Base-by-base conservation (phyloP, 2,329 filamentous ascomycete species). In the Incumbomyces lentus region DNA sequence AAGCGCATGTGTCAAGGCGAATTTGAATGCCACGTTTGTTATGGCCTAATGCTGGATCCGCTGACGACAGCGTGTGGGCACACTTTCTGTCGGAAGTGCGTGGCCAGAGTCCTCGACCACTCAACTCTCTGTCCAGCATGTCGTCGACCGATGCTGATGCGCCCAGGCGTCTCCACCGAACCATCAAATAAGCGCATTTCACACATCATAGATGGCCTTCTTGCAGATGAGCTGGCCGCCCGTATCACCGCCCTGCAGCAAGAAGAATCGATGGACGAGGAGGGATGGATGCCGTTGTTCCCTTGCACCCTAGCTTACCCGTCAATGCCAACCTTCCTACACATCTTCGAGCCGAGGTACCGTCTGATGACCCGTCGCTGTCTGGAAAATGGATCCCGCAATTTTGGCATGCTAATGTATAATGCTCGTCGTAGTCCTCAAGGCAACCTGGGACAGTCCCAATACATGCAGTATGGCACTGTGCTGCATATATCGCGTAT, bases 301-400 rank as follows among this genome's bases (percentile, higher is more conserved):
- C 76, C 93, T 29, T 92, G 85, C 64, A 87, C 86, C 0, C 65
- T 93, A 7, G 77, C 86, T 0, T 90, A 92, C 55, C 89, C 89
- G 1, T 72, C 74, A 1, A 87, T 90, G 78, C 86, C 84, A 0
- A 89, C 86, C 0, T 92, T 92, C 55, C 69, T 95, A 2, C 85
- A 93, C 57, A 78, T 95, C n/a, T 95, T 94, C 59, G 89, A 95
- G 62, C 85, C 86, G n/a, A 76, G 85, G 6, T 95, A 95, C 61
- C 79, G 86, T 6, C 71, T 92, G n/a, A 92, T 95, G 86, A 82
- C 95, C 32, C 76, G 83, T 39, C 78, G 87, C 31, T 83, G 79
- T 0, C 69, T 93, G 44, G 82, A 88, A 52, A 69, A 58, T 47
- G 79, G 80, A 0, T 78, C 83, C 50, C 72, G 78, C 12, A 84